Percentiles rank a stretch among this genome's conserved stretches.
Conservation (phyloP, 2,329 filamentous ascomycete species). For the Scedosporium dehoogii region DNA sequence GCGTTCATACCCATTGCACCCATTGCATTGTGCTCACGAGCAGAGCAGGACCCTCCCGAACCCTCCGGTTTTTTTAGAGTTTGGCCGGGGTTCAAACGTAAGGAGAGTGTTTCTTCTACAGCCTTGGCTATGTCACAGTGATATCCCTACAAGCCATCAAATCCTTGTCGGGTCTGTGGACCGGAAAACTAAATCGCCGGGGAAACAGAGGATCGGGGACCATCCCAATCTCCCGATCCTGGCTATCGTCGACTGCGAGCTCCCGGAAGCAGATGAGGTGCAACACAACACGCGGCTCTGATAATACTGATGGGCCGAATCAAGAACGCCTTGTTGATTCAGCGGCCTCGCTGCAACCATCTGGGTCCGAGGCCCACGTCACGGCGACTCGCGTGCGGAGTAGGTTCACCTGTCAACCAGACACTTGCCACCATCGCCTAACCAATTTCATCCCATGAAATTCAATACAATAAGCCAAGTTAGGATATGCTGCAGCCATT, state of each 20-base stretch:
- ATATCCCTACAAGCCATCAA: background rate
- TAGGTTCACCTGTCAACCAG: too few relatives aligned
- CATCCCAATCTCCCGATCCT: background rate
- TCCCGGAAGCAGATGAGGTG: background rate
- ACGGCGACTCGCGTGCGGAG: too few relatives aligned
- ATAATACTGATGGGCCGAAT: too few relatives aligned
- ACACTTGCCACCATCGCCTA: too few relatives aligned
- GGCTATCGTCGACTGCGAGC: background rate
- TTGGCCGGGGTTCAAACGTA: background rate
- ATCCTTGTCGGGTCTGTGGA: background rate
- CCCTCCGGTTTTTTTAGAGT: background rate
- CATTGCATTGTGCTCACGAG: background rate
- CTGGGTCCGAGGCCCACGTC: too few relatives aligned
- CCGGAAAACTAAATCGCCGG: background rate
- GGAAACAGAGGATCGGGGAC: background rate
- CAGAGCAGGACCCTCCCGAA: background rate
- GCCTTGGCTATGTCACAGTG: background rate
- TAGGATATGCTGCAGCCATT: too few relatives aligned
- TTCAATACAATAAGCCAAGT: too few relatives aligned
- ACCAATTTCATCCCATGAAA: too few relatives aligned
- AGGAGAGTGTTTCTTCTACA: background rate
- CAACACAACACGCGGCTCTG: background rate
- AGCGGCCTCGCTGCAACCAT: too few relatives aligned
- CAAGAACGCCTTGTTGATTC: too few relatives aligned
- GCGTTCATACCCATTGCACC: background rate